Evolutionary conservation across 768 basidiomycete genomes (phyloP), one percentile per base, ranked within the genome.

Genomic region (Hemileccinum rubropunctum): DNA sequence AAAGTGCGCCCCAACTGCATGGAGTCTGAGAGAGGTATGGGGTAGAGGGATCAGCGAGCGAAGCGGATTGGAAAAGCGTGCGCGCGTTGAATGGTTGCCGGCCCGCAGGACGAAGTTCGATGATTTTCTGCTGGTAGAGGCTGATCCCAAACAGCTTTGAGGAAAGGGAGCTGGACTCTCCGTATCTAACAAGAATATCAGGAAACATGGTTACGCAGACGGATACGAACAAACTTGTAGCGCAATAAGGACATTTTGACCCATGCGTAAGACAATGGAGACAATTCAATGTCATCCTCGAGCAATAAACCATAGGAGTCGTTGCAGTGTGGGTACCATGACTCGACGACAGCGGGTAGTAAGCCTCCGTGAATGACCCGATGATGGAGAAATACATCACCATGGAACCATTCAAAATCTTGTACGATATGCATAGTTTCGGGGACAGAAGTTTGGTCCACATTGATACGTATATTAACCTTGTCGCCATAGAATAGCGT

Each of bases 1-100:
- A 95, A 33, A 91, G 75, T 2, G 89, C 91, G 13, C 91, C 92
- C 91, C 91, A 95, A 68, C 88, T 91, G 67, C 91, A 93, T 0
- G 91, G 92, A 10, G 91, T 81, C 51, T 89, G 86, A 0, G 90
- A 91, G 37, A 94, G 79, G 65, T 91, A 94, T 0, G 92, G 91
- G 0, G 82, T 82, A 1, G 73, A 70, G 0, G 77, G 68, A 38
- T 76, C 54, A 0, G 70, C 47, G n/a, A 80, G 42, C 3, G 71
- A 71, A 10, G 67, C 56, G 0, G 65, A 52, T 10, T 66, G 61
- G 64, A 94, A 88, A 18, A 86, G 67, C 0, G 60, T 51, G 52
- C 80, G 82, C 1, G 91, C 81, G 63, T 87, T 70, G 67, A 92
- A 92, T 18, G 76, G 71, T 34, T 73, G 76, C 4, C 91, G 77